Evolutionary conservation across 2,329 filamentous ascomycete genomes (phyloP).

Genomic region (Hypoxylon sp.): DNA sequence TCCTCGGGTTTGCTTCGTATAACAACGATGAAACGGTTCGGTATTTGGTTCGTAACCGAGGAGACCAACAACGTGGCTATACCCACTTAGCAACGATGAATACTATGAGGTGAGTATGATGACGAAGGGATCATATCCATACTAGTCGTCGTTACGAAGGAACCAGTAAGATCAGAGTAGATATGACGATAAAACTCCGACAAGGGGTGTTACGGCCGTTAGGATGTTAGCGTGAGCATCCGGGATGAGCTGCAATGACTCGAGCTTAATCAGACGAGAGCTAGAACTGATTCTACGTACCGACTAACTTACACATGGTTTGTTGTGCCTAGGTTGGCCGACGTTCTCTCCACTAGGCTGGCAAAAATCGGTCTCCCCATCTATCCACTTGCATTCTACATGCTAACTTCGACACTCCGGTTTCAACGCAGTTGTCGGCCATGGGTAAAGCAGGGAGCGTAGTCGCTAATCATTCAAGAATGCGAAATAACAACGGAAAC

Average conservation of each 20-base stretch:
- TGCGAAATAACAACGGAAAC: background rate
- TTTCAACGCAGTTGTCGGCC: background rate
- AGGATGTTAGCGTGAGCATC: conserved; percentile 3
- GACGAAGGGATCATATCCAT: background rate
- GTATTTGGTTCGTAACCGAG: background rate
- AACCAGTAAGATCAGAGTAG: background rate
- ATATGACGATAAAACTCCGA: background rate
- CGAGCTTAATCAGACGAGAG: background rate
- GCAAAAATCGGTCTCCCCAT: background rate
- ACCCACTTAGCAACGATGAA: background rate
- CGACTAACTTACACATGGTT: background rate
- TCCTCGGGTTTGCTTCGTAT: background rate
- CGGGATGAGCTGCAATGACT: background rate
- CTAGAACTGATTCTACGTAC: background rate
- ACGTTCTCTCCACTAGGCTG: background rate
- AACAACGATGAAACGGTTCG: no score
- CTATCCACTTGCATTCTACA: background rate
- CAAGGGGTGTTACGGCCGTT: background rate
- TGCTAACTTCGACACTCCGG: background rate
- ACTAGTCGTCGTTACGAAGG: background rate
- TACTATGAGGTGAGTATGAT: background rate
- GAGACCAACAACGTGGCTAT: background rate
- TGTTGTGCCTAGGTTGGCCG: background rate
- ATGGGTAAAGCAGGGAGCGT: background rate
- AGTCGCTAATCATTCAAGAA: background rate